phyloP scores from a whole-genome alignment of 169 alveolate species.

The Cardiosporidium cionae region DNA sequence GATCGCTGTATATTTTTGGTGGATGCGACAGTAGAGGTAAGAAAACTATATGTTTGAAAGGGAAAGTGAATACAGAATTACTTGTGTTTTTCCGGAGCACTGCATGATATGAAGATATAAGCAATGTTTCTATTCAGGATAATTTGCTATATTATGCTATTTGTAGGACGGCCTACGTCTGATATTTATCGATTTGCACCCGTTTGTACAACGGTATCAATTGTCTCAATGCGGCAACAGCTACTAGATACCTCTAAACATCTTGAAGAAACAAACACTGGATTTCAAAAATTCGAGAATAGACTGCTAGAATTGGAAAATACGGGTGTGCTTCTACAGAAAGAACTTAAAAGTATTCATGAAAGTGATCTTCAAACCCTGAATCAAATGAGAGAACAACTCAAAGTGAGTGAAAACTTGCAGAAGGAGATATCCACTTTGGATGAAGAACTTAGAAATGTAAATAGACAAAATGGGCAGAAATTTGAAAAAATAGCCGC shows the following conservation, averaged over 20 bases:
- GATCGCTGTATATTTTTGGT: conserved; percentile 21
- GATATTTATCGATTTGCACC: conserved; percentile 29
- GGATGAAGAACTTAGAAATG: not conserved
- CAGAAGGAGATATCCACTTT: not conserved
- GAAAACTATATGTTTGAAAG: not conserved
- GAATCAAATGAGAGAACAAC: not conserved
- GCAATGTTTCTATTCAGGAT: no score
- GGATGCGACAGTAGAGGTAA: conserved; percentile 11
- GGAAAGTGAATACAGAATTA: no score
- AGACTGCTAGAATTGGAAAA: not conserved
- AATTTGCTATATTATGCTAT: not conserved
- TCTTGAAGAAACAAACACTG: not conserved
- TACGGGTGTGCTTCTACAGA: not conserved
- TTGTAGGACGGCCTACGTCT: conserved; percentile 16
- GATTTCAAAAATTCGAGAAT: not conserved
- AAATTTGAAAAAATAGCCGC: not conserved
- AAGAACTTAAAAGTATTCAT: not conserved
- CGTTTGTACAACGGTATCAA: conserved; percentile 22
- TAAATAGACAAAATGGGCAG: not conserved
- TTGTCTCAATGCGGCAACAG: conserved; percentile 5
- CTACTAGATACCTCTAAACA: not conserved
- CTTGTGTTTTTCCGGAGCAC: no score
- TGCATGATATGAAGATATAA: no score
- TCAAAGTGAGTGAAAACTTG: not conserved
- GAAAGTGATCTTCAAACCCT: not conserved